Evolutionary conservation across 164 flowering plant species (phyloP), one percentile per base, ranked within the genome.

Genomic region (Protea cynaroides): DNA sequence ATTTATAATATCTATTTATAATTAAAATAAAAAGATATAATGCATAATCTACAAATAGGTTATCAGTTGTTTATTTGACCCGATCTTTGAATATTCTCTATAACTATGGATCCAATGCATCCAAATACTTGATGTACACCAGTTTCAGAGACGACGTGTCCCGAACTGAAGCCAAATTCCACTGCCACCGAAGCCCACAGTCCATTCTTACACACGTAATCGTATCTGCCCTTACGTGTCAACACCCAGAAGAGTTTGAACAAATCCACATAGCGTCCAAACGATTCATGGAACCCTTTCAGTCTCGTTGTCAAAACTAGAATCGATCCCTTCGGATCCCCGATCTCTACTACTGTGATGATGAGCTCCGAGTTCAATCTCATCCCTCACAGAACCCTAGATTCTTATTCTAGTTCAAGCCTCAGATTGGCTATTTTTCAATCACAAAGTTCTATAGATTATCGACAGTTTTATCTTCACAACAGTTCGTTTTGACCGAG

Each of bases 81-180:
- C 66, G 67, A 21, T 19, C 66, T 8, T 58, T 65, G 23, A 65
- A 61, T 68, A 65, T 56, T 50, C 56, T 78, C 54, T 58, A 38
- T 47, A 90, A 34, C 76, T 79, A 82, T 61, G 74, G 59, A 62
- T 81, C 87, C 25, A 86, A 63, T 0, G 52, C 40, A 58, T 69
- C 67, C 70, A 86, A 76, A 64, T 86, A 83, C 81, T 86, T 88
- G 7, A 64, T 44, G 58, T 82, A 86, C 44, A 86, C 66, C 83
- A 87, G 52, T 43, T 90, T 88, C 51, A 88, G 69, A 12, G 74
- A 47, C 4, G 81, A 55, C 5, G 71, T 69, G 23, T 3, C 36
- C 56, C 7, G 37, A 63, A 36, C 70, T 81, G 47, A 88, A 76
- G n/a, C 89, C 89, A 24, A 59, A 71, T 56, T 80, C 83, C 43